These are phyloP conservation scores for Tetradesmus obliquus DNA, from an alignment of 139 green algal species.

Conservation along the genomic window DNA sequence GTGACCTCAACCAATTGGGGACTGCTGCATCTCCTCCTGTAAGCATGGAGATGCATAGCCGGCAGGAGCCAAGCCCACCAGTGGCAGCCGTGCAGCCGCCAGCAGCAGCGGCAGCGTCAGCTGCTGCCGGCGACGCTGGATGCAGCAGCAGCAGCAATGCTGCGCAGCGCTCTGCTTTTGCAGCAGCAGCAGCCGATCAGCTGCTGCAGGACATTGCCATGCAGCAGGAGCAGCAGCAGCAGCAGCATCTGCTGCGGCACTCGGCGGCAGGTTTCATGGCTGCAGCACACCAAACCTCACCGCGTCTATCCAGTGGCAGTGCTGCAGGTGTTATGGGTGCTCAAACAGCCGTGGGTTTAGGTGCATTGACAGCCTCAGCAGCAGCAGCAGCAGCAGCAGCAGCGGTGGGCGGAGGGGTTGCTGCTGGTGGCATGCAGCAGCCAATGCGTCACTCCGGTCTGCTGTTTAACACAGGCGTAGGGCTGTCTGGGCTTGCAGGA, in stretches of 20 bases:
- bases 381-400: background rate
- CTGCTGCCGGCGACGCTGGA: too few species aligned
- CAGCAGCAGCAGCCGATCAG: constrained; percentile 19
- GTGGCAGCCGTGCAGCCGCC: background rate
- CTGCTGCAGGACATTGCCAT: background rate
- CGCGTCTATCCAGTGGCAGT: background rate
- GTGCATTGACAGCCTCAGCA: background rate
- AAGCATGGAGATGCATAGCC: background rate
- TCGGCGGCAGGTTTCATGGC: background rate
- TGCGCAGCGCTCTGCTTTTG: background rate
- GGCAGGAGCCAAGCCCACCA: too few species aligned
- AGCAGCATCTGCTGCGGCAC: background rate
- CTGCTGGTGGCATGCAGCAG: background rate
- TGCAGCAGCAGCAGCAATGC: background rate
- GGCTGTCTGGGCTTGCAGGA: background rate
- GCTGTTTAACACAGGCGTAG: background rate
- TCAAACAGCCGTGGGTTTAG: background rate
- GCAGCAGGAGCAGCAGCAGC: background rate
- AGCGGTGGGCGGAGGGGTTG: background rate
- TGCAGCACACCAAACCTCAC: background rate
- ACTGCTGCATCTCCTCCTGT: background rate
- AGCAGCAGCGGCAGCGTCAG: background rate
- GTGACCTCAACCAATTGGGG: background rate
- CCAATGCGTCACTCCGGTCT: background rate
- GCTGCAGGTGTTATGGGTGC: background rate